Conservation (phyloP, 2,329 filamentous ascomycete genomes). For the Ophioceras dolichostomum region DNA sequence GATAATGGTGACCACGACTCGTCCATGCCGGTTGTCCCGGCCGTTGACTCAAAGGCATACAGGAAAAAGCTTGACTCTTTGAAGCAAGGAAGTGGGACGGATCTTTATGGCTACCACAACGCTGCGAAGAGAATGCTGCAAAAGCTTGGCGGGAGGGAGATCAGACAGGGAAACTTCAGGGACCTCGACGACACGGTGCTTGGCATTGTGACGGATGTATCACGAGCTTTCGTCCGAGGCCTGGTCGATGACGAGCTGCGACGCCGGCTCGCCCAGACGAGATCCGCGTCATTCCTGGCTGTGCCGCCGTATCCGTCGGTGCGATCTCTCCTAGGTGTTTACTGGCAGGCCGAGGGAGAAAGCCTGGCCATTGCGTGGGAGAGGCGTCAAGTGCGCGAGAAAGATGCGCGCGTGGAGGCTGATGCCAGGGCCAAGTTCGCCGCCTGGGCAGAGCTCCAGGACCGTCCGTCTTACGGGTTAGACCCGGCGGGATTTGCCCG, state of each 20-base stretch:
- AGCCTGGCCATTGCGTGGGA: conserved; percentile 35
- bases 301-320: conserved; percentile 14
- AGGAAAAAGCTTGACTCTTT: conserved; percentile 13
- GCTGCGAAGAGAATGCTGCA: conserved; percentile 36
- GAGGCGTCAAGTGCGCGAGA: conserved; percentile 20
- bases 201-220: conserved; percentile 36
- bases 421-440: conserved; percentile 24
- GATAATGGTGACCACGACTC: too few relatives aligned
- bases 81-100: conserved; percentile 27
- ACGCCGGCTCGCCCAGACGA: conserved; percentile 28
- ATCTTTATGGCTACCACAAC: conserved; percentile 32
- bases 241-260: conserved; percentile 34
- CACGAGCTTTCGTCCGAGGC: conserved; percentile 40
- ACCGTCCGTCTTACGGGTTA: conserved; percentile 22
- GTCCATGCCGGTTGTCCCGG: too few relatives aligned
- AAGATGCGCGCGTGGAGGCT: conserved; percentile 19
- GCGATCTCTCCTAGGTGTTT: conserved; percentile 41
- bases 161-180: conserved; percentile 30
- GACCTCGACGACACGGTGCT: conserved; percentile 32
- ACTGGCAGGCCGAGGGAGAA: conserved; percentile 44
- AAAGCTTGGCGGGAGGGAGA: conserved; percentile 35
- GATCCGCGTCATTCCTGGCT: conserved; percentile 30
- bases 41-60: conserved; percentile 5
- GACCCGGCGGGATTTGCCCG: conserved; percentile 40
- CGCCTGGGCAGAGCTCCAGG: conserved; percentile 33